Percentiles rank a stretch among this genome's conserved stretches.
Conservation (phyloP, 371 early-diverging fungal genomes). For the Choanephora cucurbitarum region DNA sequence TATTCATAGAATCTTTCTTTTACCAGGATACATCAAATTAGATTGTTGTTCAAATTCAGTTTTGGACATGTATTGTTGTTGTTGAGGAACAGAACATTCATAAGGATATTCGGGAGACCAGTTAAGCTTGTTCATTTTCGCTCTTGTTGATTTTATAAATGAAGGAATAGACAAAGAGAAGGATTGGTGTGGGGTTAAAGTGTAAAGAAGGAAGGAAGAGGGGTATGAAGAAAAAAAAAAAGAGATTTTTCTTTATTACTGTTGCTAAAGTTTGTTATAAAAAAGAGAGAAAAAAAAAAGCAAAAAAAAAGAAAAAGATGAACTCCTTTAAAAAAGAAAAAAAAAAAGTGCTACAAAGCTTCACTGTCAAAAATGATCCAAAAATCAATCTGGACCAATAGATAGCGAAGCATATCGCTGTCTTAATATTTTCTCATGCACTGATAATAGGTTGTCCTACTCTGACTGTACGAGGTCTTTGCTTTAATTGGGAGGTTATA, state of each 20-base stretch:
- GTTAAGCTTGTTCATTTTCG: slow-evolving; percentile 16
- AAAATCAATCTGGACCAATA: slow-evolving; percentile 9
- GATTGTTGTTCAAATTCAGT: slow-evolving; percentile 25
- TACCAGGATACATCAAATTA: slow-evolving; percentile 39
- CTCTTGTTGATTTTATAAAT: not conserved
- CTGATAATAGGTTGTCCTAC: slow-evolving; percentile 13
- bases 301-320: slow-evolving; percentile 8
- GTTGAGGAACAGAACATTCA: slow-evolving; percentile 29
- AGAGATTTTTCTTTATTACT: not conserved
- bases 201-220: not conserved
- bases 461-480: slow-evolving; percentile 11
- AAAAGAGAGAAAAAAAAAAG: slow-evolving; percentile 7
- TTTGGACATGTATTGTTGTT: slow-evolving; percentile 21
- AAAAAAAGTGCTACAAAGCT: slow-evolving; percentile 2
- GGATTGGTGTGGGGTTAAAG: slow-evolving; percentile 11
- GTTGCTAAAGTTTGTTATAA: not conserved
- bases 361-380: slow-evolving; percentile 11
- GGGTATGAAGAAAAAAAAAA: slow-evolving; percentile 6
- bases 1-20: too few species aligned
- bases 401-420: slow-evolving; percentile 1
- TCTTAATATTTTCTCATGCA: slow-evolving; percentile 12
- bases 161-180: slow-evolving; percentile 4
- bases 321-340: not conserved
- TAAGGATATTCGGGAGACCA: slow-evolving; percentile 37
- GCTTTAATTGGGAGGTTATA: not conserved